These are phyloP conservation scores for Phytopythium oedochilum DNA, from an alignment of 352 stramenopile genomes.

Conservation along the genomic window DNA sequence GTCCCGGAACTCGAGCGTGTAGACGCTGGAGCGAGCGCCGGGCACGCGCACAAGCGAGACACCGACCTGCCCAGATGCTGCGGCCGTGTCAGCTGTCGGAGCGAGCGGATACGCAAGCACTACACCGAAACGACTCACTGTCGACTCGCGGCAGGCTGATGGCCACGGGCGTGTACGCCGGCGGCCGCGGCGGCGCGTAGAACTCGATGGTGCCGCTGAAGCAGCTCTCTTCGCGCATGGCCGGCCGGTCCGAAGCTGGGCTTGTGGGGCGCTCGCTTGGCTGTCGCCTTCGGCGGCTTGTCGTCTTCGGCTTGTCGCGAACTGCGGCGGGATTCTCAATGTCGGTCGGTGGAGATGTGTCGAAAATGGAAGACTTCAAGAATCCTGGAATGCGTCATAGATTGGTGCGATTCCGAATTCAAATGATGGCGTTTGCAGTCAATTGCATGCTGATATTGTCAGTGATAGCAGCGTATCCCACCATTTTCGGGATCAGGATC, in stretches of 20 bases:
- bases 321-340: too few relatives aligned
- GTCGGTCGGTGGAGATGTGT: too few relatives aligned
- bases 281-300: not conserved
- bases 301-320: too few relatives aligned
- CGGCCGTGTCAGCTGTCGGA: too few relatives aligned
- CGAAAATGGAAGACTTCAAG: too few relatives aligned
- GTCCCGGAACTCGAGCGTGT: constrained; percentile 12
- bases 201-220: constrained; percentile 20
- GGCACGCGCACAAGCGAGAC: constrained; percentile 10
- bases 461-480: too few relatives aligned
- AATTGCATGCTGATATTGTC: too few relatives aligned
- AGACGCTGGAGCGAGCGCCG: not conserved
- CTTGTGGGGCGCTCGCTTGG: not conserved
- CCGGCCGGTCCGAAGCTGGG: too few relatives aligned
- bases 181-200: constrained; percentile 15
- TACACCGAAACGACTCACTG: not conserved
- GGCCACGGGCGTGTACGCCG: constrained; percentile 17
- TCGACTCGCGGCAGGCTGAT: constrained; percentile 6
- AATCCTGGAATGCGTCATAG: too few relatives aligned
- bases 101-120: not conserved
- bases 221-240: constrained; percentile 15
- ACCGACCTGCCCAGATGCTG: constrained; percentile 10
- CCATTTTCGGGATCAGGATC: too few relatives aligned
- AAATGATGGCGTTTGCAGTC: too few relatives aligned
- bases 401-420: too few relatives aligned